Evolutionary conservation across 2,329 filamentous ascomycete genomes (phyloP), one percentile per base, ranked within the genome.

Genomic region (Xylariales sp.): DNA sequence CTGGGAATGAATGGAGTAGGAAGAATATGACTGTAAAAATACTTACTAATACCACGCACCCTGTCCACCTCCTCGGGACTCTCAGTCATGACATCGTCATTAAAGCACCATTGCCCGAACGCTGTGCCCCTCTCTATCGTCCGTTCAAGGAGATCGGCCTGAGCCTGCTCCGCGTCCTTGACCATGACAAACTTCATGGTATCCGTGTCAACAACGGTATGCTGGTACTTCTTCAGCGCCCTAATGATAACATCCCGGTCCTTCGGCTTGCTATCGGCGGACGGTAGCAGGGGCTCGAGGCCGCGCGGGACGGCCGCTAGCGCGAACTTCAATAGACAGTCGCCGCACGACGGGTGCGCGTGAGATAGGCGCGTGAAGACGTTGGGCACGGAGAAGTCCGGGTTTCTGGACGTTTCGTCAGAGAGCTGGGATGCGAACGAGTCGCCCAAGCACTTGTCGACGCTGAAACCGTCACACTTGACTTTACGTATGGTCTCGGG

Each of bases 151-250:
- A 67, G 54, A 41, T 67, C 65, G 18, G 54, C 39, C 49, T 60
- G 53, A 0, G 79, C 80, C 65, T 83, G 80, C 69, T 83, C 80
- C 1, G 81, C 80, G 72, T 82, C 81, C 34, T 80, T 82, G 58
- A 83, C 73, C 81, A 83, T 82, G 55, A 80, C 77, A 69, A 81
- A 83, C 53, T 75, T 74, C 75, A 76, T 77, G 3, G 80, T 79
- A 69, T 82, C 80, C 5, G 78, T 80, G 45, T 80, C 76, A n/a
- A 81, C 74, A 16, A 82, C 72, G 1, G 77, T 79, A 57, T 82
- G 80, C 66, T 81, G 80, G 68, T 81, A 83, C 67, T 80, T 80
- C 74, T 78, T 77, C 59, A 82, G 71, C 28, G 80, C 80, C 46
- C 49, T 54, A 45, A 69, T 36, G 28, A 68, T 62, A 2, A 63